Percentiles rank a stretch among this genome's conserved stretches.
These are phyloP conservation scores for Penicillium pancosmium DNA, from an alignment of 495 filamentous ascomycete species.

Conservation along the genomic window DNA sequence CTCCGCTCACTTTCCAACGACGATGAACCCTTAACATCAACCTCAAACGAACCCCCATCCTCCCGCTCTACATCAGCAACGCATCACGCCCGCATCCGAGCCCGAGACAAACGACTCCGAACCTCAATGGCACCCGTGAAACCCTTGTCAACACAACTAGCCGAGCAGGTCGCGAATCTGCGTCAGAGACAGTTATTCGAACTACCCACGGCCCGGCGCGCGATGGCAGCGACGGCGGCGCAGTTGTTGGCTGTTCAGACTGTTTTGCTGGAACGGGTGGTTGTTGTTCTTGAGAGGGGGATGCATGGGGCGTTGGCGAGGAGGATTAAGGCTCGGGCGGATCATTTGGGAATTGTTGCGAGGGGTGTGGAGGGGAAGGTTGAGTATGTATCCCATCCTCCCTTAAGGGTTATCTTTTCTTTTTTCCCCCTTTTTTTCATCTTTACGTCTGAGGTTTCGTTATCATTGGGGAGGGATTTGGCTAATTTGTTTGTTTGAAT, in stretches of 20 bases:
- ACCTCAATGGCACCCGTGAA: conserved; percentile 28
- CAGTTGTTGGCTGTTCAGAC: conserved; percentile 36
- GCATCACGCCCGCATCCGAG: conserved; percentile 28
- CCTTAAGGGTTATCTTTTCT: background rate
- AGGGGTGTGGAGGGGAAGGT: conserved; percentile 55
- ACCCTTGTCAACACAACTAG: conserved; percentile 31
- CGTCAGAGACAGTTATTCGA: conserved; percentile 36
- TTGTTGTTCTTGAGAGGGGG: conserved; percentile 53
- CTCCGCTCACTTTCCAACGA: conserved; percentile 32
- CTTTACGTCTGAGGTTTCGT: too few species aligned
- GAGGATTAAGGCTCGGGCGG: conserved; percentile 53
- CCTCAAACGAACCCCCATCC: background rate
- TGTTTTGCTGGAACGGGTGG: conserved; percentile 41
- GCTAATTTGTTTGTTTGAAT: conserved; percentile 1
- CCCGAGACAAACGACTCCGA: conserved; percentile 32
- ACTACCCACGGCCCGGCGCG: conserved; percentile 35
- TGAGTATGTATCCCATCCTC: conserved; percentile 38
- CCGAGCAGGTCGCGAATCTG: conserved; percentile 28
- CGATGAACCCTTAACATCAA: conserved; percentile 11
- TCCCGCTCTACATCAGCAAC: conserved; percentile 15
- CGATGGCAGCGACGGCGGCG: conserved; percentile 44
- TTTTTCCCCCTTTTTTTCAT: too few species aligned
- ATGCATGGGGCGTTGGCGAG: conserved; percentile 70
- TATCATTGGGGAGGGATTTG: too few species aligned
- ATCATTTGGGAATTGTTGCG: conserved; percentile 63